phyloP scores from a whole-genome alignment of 352 stramenopile genomes.

The Bremia lactucae region DNA sequence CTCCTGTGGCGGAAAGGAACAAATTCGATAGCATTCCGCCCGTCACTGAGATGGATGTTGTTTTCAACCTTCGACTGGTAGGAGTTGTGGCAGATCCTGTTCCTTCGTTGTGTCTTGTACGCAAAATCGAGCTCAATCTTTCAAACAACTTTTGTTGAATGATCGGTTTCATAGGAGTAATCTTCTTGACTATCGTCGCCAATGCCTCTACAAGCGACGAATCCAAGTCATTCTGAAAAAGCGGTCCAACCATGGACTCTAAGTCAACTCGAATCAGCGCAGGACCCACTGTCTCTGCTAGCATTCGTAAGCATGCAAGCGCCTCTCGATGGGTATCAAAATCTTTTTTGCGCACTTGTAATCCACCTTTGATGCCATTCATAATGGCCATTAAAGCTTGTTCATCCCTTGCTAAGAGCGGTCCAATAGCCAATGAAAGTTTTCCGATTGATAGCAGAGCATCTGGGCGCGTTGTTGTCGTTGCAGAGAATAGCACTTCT shows the following conservation, averaged over 20 bases:
- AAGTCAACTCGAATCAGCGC: slow-evolving; percentile 71
- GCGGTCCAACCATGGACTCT: slow-evolving; percentile 62
- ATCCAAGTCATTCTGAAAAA: slow-evolving; percentile 82
- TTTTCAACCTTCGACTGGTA: slow-evolving; percentile 55
- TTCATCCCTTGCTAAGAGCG: slow-evolving; percentile 63
- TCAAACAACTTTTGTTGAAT: slow-evolving; percentile 83
- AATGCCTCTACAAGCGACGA: slow-evolving; percentile 72
- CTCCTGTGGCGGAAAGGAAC: slow-evolving; percentile 41
- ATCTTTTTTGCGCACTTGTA: slow-evolving; percentile 78
- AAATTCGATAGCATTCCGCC: slow-evolving; percentile 64
- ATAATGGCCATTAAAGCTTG: slow-evolving; percentile 73
- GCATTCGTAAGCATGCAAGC: slow-evolving; percentile 71
- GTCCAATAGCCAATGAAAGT: slow-evolving; percentile 69
- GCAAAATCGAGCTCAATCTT: slow-evolving; percentile 64
- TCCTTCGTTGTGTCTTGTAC: slow-evolving; percentile 37
- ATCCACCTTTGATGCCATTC: slow-evolving; percentile 76
- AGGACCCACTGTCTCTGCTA: slow-evolving; percentile 62
- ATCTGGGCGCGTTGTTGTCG: slow-evolving; percentile 64
- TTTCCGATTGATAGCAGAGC: slow-evolving; percentile 80
- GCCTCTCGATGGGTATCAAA: slow-evolving; percentile 79
- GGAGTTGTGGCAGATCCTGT: slow-evolving; percentile 36
- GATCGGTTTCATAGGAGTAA: slow-evolving; percentile 57
- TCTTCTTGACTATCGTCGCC: slow-evolving; percentile 78
- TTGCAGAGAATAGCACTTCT: slow-evolving; percentile 71
- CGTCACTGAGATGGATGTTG: slow-evolving; percentile 60